These are phyloP conservation scores for Lunasporangiospora selenospora DNA, from an alignment of 192 early-diverging fungal species.

Conservation along the genomic window DNA sequence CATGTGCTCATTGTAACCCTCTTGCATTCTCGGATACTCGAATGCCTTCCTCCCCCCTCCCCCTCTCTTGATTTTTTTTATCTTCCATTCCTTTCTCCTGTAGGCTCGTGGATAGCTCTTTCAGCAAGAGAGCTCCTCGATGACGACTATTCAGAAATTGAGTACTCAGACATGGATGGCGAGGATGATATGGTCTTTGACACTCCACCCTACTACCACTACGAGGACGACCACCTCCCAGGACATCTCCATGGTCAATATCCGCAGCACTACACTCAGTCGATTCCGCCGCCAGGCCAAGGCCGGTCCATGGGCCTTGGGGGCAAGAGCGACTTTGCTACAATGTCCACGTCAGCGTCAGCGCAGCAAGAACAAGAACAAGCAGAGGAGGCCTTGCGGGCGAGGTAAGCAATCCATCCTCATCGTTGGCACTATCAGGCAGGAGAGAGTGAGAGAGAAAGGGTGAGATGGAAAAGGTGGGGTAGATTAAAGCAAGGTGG, in stretches of 20 bases:
- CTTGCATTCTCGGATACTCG: neutral
- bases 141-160: slow-evolving; percentile 45
- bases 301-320: slow-evolving; percentile 22
- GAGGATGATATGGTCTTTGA: slow-evolving; percentile 49
- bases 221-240: slow-evolving; percentile 26
- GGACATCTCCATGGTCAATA: slow-evolving; percentile 8
- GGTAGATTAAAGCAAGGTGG: too few relatives aligned
- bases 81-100: neutral
- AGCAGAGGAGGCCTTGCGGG: slow-evolving; percentile 43
- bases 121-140: slow-evolving; percentile 37
- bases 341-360: slow-evolving; percentile 21
- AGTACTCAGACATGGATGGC: slow-evolving; percentile 47
- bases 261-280: neutral
- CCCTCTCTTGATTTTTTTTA: neutral
- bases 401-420: slow-evolving; percentile 23
- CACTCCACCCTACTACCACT: slow-evolving; percentile 37
- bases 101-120: slow-evolving; percentile 43
- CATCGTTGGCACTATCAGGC: neutral
- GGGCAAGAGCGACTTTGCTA: slow-evolving; percentile 24
- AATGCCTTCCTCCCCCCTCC: neutral
- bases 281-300: neutral
- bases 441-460: neutral
- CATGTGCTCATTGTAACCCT: neutral
- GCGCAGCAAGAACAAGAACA: slow-evolving; percentile 40
- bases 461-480: too few relatives aligned